These are phyloP conservation scores for Arthrobotrys sphaeroides DNA, from an alignment of 2,329 filamentous ascomycete genomes.

Conservation along the genomic window DNA sequence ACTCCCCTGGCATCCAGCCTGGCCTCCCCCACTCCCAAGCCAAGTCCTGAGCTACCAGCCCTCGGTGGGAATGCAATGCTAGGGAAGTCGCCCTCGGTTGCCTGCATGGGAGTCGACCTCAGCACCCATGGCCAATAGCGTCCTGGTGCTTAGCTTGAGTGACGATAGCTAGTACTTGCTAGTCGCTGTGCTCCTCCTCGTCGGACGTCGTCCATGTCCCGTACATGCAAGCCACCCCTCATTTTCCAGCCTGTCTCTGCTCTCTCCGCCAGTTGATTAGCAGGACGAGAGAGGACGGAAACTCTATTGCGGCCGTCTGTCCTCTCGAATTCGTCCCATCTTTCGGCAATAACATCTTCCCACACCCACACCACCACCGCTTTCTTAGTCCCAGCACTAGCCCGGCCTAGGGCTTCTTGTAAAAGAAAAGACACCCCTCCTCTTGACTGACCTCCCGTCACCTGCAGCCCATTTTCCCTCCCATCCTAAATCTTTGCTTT, in stretches of 20 bases:
- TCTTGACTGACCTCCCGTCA: slow-evolving; percentile 48
- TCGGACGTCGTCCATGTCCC: not conserved
- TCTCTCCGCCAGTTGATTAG: slow-evolving; percentile 8
- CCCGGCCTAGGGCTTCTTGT: slow-evolving; percentile 10
- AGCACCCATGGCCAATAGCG: too few species aligned
- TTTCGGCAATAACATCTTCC: slow-evolving; percentile 31
- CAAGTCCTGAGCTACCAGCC: not conserved
- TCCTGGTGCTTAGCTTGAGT: too few species aligned
- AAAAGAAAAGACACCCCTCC: not conserved
- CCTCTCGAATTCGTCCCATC: slow-evolving; percentile 49
- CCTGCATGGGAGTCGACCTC: slow-evolving; percentile 12
- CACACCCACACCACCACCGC: slow-evolving; percentile 9
- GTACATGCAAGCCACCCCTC: slow-evolving; percentile 29
- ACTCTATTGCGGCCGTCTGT: slow-evolving; percentile 18
- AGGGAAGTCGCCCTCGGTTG: slow-evolving; percentile 21
- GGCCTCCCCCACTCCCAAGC: slow-evolving; percentile 18
- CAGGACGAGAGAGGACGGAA: slow-evolving; percentile 8
- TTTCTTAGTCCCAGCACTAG: slow-evolving; percentile 12
- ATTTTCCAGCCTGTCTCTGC: not conserved
- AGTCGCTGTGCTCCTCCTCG: slow-evolving; percentile 34
- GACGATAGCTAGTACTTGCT: too few species aligned
- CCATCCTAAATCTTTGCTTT: not conserved
- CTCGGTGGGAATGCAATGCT: slow-evolving; percentile 25
- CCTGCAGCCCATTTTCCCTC: slow-evolving; percentile 24
- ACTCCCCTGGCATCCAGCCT: slow-evolving; percentile 27